Evolutionary conservation across 2,329 filamentous ascomycete genomes (phyloP), one percentile per base, ranked within the genome.

Genomic region (Aureobasidium sp.): DNA sequence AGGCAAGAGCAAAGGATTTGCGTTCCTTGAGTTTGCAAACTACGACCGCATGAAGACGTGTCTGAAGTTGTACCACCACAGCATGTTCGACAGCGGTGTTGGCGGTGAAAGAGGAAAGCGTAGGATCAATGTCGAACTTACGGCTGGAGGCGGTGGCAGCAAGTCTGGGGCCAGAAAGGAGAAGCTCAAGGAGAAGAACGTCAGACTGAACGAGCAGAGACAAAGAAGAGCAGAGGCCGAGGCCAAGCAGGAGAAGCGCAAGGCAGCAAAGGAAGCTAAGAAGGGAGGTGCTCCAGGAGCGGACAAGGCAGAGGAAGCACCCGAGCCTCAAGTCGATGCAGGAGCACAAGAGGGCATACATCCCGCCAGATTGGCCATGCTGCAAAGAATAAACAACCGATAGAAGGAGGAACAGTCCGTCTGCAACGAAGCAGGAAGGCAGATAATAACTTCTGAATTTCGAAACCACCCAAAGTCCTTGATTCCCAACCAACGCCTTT

Each of bases 21-120:
- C 90, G 6, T 96, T 97, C 74, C 80, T 97, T 68, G 93, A 97
- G 75, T 97, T 97, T 72, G 85, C 85, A 66, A 82, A 85, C 67
- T 95, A 87, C 76, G 89, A 92, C 75, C 85, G 88, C 71, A 95
- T 96, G 91, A 89, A 95, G 80, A 94, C 90, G 36, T 96, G 91
- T 71, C 81, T 97, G 64, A 90, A 92, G 75, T 85, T 91, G 66
- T 93, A 93, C 76, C 92, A 97, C 76, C 92, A 97, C 77, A 88
- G 85, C 63, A 81, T 82, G 65, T 95, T 97, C 72, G 78, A 84
- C 75, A 79, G 62, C 37, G 67, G 63, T n/a, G 68, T 65, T 54
- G 63, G 65, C 37, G 67, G 68, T 61, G 67, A 72, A 79, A 86
- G 74, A 77, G 79, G 65, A 16, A 77, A 85, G 57, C 81, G 93